Base-by-base conservation (phyloP, 108 stramenopile genomes). In the Cyclotella choctawhatcheeana region DNA sequence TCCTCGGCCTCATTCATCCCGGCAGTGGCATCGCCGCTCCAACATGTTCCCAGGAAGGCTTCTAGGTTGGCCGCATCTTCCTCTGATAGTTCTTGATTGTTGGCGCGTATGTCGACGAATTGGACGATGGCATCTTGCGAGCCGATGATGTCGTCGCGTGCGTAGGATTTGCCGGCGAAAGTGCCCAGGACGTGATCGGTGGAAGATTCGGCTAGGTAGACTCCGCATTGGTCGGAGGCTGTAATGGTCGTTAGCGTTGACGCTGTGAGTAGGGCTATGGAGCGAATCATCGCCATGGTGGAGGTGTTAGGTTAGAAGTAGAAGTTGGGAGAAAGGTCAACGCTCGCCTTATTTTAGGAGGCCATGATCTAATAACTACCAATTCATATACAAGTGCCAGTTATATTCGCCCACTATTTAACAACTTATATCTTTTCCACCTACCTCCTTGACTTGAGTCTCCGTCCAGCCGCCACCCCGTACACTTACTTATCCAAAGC, bases 161-260 rank as follows among this genome's bases (percentile, higher is more conserved):
- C 30, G 48, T 51, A 79, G 71, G 34, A 43, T 34, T 51, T 48
- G 43, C 78, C 78, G 31, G 78, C 78, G 45, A 73, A 79, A n/a
- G 60, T 34, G 16, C 78, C 78, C 29, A 79, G 50, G 20, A 72
- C 60, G 64, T 79, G 78, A 29, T 27, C 71, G 17, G 78, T 79
- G 17, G 78, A 79, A 20, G 71, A 73, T 68, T 79, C 78, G 60
- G 78, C 78, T 20, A 79, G 59, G 54, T 79, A 79, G 44, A 79
- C 22, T 45, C 78, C 71, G 44, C 78, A 79, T 62, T 72, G 67
- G 22, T 32, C 32, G 35, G 74, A 66, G 26, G 37, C 37, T 40
- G 37, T 40, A 12, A 40, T 12, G 6, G 37, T 40, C 12, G 37
- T 6, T 6, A 67, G 45, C 22, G 74, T 35, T n/a, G 63, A 22